Percentiles rank a stretch among this genome's conserved stretches.
Conservation (phyloP, 768 basidiomycete species). For the Leucosporidium creatinivorum region DNA sequence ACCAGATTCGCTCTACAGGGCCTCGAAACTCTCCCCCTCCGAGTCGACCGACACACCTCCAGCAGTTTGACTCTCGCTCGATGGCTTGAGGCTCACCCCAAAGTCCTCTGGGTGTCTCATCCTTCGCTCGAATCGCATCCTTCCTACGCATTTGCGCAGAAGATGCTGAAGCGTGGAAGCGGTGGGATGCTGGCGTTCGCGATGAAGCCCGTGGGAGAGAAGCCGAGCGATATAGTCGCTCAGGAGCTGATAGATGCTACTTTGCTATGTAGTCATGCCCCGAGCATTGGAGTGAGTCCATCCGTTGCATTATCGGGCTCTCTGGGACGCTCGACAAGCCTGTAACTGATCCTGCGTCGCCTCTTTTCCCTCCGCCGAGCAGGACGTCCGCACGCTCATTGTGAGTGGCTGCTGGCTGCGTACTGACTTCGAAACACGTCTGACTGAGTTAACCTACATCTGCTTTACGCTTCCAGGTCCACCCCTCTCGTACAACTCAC, state of each 20-base stretch:
- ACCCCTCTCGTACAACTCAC: constrained; percentile 70
- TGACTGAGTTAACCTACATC: no score
- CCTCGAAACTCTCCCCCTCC: constrained; percentile 64
- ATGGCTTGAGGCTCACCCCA: constrained; percentile 59
- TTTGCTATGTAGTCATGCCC: constrained; percentile 56
- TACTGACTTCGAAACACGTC: not conserved
- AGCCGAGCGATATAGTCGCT: constrained; percentile 42
- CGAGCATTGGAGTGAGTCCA: constrained; percentile 21
- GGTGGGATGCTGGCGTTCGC: constrained; percentile 78
- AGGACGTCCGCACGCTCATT: constrained; percentile 46
- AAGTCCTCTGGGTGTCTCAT: constrained; percentile 56
- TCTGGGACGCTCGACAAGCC: no score
- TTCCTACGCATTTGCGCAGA: constrained; percentile 53
- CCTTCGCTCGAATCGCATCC: constrained; percentile 58
- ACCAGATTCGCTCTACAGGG: no score
- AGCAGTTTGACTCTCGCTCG: constrained; percentile 63
- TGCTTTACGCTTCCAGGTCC: not conserved
- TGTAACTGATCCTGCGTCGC: no score
- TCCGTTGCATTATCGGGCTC: no score
- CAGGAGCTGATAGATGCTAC: constrained; percentile 46
- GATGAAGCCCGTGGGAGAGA: constrained; percentile 43
- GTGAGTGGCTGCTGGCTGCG: not conserved
- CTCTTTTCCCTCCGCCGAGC: not conserved
- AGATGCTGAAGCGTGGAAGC: constrained; percentile 39
- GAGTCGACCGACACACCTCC: constrained; percentile 40